Base-by-base conservation (phyloP, 306 rosid species). In the Cicer bijugum region DNA sequence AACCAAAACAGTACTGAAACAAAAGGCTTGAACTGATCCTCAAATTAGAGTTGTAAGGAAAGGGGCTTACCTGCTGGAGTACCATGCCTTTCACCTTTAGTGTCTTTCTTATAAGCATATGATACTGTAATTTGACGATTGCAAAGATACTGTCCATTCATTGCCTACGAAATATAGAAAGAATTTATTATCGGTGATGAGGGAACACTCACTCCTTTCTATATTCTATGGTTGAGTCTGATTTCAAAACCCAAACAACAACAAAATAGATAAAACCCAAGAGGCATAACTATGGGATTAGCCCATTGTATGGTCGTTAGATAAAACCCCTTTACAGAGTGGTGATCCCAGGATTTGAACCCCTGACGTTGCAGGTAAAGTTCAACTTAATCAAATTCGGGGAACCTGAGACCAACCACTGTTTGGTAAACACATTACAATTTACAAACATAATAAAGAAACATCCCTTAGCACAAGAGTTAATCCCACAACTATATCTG, bases 91-190 rank as follows among this genome's bases (percentile, higher is more conserved):
- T 94, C 99, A 59, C 99, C 99, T 81, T 91, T 94, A 0, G 99
- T 94, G 82, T 94, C 99, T 81, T 94, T 94, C 89, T 95, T 95
- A 51, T 95, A 95, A 39, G 99, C 99, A 78, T 95, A 95, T 12
- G 99, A 95, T 45, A 95, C 99, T 35, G 97, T 90, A 82, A 95
- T 91, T 82, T 95, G 99, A 66, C 97, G 97, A 71, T 95, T 95
- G 89, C 99, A 95, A 43, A 95, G 92, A 85, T 95, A 95, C 43
- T 95, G 99, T 12, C 99, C 97, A 76, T 85, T 95, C 99, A 95
- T 95, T 61, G 99, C 96, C 99, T 95, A 64, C 5, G 58, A 56
- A 72, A 72, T 8, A 38, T 14, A 73, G 33, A 69, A 75, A 68
- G 43, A 51, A 52, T 40, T 73, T 46, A 68, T 17, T 15, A 12